Percentiles rank a stretch among this genome's conserved stretches.
Conservation (phyloP, 768 basidiomycete species). For the Cytidiella melzeri region DNA sequence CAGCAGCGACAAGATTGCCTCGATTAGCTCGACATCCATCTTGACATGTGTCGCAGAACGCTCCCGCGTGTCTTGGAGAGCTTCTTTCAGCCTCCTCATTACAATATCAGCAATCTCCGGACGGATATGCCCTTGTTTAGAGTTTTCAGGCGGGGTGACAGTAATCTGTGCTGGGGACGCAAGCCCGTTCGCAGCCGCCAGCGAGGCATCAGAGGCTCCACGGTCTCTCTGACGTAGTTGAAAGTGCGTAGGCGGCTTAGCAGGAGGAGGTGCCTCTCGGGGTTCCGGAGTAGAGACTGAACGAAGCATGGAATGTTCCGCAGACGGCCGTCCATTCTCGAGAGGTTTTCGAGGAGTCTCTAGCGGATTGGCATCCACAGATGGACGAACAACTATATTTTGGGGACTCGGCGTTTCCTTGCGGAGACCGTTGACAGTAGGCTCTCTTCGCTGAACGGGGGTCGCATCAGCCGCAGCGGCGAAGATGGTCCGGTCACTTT, state of each 20-base stretch:
- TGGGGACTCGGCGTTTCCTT: constrained; percentile 11
- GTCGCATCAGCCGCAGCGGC: constrained; percentile 17
- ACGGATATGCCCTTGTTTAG: constrained; percentile 21
- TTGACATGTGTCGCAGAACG: constrained; percentile 55
- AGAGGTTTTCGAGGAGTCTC: background rate
- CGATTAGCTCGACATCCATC: constrained; percentile 70
- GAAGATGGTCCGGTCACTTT: constrained; percentile 16
- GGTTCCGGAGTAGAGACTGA: constrained; percentile 1
- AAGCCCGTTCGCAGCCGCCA: constrained; percentile 1
- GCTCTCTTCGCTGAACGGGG: constrained; percentile 16
- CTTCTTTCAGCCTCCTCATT: constrained; percentile 50
- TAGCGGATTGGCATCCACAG: background rate
- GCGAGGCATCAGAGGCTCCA: constrained; percentile 8
- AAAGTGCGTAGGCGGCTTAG: constrained; percentile 1
- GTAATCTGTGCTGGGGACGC: constrained; percentile 29
- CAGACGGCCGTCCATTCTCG: background rate
- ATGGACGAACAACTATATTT: background rate
- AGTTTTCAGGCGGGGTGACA: constrained; percentile 37
- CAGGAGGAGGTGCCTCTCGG: too few species aligned
- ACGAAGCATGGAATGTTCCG: background rate
- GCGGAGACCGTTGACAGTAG: constrained; percentile 15
- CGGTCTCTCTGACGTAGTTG: constrained; percentile 4
- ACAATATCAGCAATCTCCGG: constrained; percentile 42
- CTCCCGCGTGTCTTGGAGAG: constrained; percentile 51
- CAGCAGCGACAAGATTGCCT: constrained; percentile 59